Evolutionary conservation across 2,329 filamentous ascomycete genomes (phyloP), one percentile per base, ranked within the genome.

Genomic region (Catunica adiposa): DNA sequence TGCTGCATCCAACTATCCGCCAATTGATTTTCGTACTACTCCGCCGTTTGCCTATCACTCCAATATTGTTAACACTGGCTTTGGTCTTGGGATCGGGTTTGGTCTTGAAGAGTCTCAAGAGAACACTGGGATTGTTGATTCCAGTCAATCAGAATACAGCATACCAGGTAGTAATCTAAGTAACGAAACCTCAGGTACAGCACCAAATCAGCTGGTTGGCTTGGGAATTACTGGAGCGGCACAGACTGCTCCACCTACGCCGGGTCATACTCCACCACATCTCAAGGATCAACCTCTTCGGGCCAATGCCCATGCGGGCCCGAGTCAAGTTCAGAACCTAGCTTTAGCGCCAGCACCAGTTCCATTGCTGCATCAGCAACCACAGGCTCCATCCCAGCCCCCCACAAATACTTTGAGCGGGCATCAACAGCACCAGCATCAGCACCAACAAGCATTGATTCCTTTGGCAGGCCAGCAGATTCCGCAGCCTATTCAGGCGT

Each of bases 241-340:
- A 29, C 56, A 57, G 52, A 54, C 34, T 26, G 56, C 46, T 6
- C 51, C 52, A 34, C 52, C 52, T 3, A 54, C 56, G 3, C 52
- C 56, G 22, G 52, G 54, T 25, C 52, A 54, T 17, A 57, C 56
- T 5, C 56, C 52, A 15, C 56, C 51, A 48, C 51, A 57, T 14
- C 29, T 34, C 26, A 40, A 53, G 29, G 34, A 47, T 23, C 11
- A 26, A 22, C 40, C 40, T 3, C 38, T n/a, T 4, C 38, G n/a
- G n/a, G 14, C 38, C 6, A 5, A 42, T 7, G 6, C 38, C 5
- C 38, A 42, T 4, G 14, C 38, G 15, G 14, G 17, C 11, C 38
- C 11, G 15, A 15, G 17, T 15, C 38, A 42, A 42, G 14, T 15
- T 42, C 38, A 42, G 42, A 20, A 34, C 7, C 17, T 15, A 29